These are phyloP conservation scores for Penicillium argentinense DNA, from an alignment of 495 filamentous ascomycete genomes.

Conservation along the genomic window DNA sequence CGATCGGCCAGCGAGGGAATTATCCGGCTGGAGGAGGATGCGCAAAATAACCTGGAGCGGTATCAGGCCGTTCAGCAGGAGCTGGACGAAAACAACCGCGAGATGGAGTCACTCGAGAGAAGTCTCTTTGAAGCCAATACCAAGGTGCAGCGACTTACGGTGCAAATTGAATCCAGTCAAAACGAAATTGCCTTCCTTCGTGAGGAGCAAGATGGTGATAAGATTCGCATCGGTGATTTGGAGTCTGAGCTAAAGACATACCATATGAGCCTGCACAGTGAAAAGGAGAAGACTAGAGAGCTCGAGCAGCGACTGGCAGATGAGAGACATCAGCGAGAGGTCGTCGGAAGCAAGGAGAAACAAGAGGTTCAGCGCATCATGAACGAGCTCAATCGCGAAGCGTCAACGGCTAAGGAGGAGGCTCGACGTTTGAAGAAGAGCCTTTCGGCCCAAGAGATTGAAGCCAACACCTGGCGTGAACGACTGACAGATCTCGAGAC, in stretches of 20 bases:
- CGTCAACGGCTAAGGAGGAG: slow-evolving; percentile 82
- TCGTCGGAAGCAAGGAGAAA: slow-evolving; percentile 82
- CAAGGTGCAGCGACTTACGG: slow-evolving; percentile 79
- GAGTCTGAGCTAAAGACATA: slow-evolving; percentile 76
- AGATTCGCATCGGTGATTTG: slow-evolving; percentile 94
- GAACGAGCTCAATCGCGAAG: slow-evolving; percentile 81
- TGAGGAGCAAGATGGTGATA: slow-evolving; percentile 96
- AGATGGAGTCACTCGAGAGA: slow-evolving; percentile 74
- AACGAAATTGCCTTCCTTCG: slow-evolving; percentile 92
- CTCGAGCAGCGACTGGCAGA: slow-evolving; percentile 73
- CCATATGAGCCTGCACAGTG: slow-evolving; percentile 70
- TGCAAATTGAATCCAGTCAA: slow-evolving; percentile 90
- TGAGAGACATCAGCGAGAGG: slow-evolving; percentile 83
- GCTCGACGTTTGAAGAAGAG: slow-evolving; percentile 74
- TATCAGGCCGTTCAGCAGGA: slow-evolving; percentile 75
- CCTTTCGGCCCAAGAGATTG: slow-evolving; percentile 80
- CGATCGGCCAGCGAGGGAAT: slow-evolving; percentile 83
- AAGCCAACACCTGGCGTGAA: slow-evolving; percentile 86
- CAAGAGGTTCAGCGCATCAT: slow-evolving; percentile 80
- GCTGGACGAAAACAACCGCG: slow-evolving; percentile 69
- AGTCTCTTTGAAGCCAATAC: slow-evolving; percentile 75
- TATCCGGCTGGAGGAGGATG: slow-evolving; percentile 82
- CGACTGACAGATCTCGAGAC: slow-evolving; percentile 85
- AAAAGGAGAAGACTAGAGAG: slow-evolving; percentile 76
- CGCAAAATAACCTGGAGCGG: slow-evolving; percentile 62